Percentiles rank a stretch among this genome's conserved stretches.
Conservation (phyloP, 371 early-diverging fungal species). For the Capillidium rhysosporum region DNA sequence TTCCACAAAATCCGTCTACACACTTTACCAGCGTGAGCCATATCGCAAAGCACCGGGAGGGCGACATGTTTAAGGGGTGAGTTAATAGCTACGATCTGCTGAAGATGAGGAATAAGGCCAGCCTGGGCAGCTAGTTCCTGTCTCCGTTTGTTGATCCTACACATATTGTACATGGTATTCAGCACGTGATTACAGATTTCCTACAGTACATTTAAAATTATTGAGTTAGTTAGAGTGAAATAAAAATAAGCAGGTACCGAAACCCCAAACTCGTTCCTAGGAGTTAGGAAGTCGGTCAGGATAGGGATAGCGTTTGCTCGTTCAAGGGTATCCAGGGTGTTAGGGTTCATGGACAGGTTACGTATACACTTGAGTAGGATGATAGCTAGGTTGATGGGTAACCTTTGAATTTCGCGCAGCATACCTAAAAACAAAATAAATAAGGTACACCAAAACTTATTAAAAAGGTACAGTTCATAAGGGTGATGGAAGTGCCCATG, state of each 20-base stretch:
- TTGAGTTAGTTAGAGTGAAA: not conserved
- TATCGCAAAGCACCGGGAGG: conserved; percentile 31
- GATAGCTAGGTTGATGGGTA: conserved; percentile 15
- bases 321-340: conserved; percentile 23
- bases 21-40: conserved; percentile 24
- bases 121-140: conserved; percentile 27
- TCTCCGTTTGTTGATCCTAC: conserved; percentile 25
- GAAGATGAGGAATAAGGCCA: conserved; percentile 27
- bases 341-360: conserved; percentile 29
- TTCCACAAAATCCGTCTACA: conserved; percentile 23
- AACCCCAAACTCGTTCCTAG: conserved; percentile 5
- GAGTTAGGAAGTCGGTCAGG: conserved; percentile 19
- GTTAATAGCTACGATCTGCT: conserved; percentile 18
- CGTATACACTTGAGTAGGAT: conserved; percentile 29
- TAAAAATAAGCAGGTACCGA: not conserved
- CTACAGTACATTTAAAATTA: conserved; percentile 6
- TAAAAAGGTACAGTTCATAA: conserved; percentile 7
- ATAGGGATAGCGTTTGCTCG: conserved; percentile 19
- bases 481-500: conserved; percentile 16
- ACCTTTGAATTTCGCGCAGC: conserved; percentile 16
- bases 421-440: conserved; percentile 8
- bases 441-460: not conserved
- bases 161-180: conserved; percentile 32
- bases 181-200: conserved; percentile 32
- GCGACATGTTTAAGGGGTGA: conserved; percentile 32